Conservation (phyloP, 83 land plant genomes). For the Diphasiastrum complanatum region DNA sequence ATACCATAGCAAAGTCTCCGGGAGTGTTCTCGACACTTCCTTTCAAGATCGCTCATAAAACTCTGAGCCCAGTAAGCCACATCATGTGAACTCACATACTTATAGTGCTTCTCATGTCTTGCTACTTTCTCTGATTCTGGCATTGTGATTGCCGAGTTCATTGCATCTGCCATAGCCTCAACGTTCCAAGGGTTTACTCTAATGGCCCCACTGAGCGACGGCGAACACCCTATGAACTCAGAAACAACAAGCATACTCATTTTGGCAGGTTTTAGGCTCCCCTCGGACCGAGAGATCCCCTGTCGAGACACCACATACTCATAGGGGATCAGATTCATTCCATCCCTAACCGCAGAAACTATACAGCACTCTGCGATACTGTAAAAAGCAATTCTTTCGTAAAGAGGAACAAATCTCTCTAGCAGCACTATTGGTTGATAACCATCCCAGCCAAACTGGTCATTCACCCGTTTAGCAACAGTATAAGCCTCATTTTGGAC, state of each 20-base stretch:
- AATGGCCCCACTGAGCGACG: conserved; percentile 28
- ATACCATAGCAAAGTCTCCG: conserved; percentile 18
- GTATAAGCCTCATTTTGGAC: not conserved
- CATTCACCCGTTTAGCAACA: conserved; percentile 3
- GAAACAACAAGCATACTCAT: conserved; percentile 16
- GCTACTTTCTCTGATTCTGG: conserved; percentile 16
- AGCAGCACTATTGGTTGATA: conserved; percentile 5
- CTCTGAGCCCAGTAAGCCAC: conserved; percentile 23
- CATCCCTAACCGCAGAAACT: conserved; percentile 13
- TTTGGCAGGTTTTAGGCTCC: not conserved
- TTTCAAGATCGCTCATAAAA: conserved; percentile 16
- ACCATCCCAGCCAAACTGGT: conserved; percentile 4
- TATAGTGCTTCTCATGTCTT: conserved; percentile 21
- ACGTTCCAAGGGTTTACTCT: conserved; percentile 21
- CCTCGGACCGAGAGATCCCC: conserved; percentile 1
- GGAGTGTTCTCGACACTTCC: conserved; percentile 14
- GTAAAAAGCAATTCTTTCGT: conserved; percentile 12
- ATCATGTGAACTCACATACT: conserved; percentile 20
- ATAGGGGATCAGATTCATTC: conserved; percentile 18
- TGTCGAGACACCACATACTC: conserved; percentile 22
- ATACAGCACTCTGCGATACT: conserved; percentile 14
- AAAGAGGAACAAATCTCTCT: conserved; percentile 11
- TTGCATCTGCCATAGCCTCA: conserved; percentile 21
- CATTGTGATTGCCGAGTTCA: conserved; percentile 17
- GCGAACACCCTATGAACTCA: no score